phyloP scores from a whole-genome alignment of 495 filamentous ascomycete species.

The Apodospora peruviana region DNA sequence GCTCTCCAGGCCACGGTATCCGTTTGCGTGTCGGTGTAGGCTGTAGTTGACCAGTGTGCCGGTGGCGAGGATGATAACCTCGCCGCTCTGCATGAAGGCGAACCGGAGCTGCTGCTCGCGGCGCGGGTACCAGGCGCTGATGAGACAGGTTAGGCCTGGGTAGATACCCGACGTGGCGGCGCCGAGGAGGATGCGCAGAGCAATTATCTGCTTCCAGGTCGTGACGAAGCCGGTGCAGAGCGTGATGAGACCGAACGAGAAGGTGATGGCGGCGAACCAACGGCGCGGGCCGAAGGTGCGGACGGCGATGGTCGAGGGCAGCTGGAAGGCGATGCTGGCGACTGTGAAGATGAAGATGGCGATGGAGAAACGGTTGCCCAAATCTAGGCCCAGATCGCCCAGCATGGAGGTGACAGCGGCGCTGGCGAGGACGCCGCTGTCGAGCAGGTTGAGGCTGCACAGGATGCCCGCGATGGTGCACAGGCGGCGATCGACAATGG shows the following conservation, averaged over 20 bases:
- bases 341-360: conserved; percentile 78
- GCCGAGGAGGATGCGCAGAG: conserved; percentile 63
- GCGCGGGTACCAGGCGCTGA: conserved; percentile 69
- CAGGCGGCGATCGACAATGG: conserved; percentile 66
- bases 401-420: conserved; percentile 74
- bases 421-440: conserved; percentile 71
- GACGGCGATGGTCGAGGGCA: conserved; percentile 67
- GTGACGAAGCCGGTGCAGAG: conserved; percentile 65
- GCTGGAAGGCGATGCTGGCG: conserved; percentile 66
- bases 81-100: conserved; percentile 64
- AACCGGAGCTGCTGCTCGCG: conserved; percentile 70
- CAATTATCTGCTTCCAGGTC: conserved; percentile 71
- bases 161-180: conserved; percentile 66
- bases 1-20: conserved; percentile 53
- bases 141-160: conserved; percentile 64
- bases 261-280: conserved; percentile 64
- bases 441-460: conserved; percentile 66
- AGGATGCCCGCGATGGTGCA: conserved; percentile 71
- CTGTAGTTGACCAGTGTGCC: conserved; percentile 70
- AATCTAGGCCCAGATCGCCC: conserved; percentile 53
- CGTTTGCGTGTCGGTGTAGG: conserved; percentile 60
- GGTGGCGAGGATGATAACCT: conserved; percentile 63
- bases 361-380: conserved; percentile 62
- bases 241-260: conserved; percentile 66
- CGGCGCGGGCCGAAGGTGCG: conserved; percentile 61